Evolutionary conservation across 2,329 filamentous ascomycete genomes (phyloP).

Genomic region (Hirsutella rhossiliensis): DNA sequence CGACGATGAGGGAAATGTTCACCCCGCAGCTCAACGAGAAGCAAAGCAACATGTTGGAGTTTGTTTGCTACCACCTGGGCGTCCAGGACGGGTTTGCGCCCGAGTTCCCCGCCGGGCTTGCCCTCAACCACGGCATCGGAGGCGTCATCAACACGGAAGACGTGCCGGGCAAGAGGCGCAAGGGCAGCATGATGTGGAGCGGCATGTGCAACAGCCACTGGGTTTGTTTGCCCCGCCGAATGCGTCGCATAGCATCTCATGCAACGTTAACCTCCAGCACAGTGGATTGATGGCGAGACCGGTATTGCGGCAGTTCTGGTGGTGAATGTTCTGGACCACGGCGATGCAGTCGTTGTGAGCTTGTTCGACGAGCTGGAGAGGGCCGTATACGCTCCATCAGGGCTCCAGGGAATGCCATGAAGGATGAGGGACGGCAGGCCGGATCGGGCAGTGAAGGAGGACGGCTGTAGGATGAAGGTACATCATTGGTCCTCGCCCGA

Average conservation of each 20-base stretch:
- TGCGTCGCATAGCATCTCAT: not conserved
- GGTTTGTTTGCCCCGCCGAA: slow-evolving; percentile 17
- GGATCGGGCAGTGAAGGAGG: not conserved
- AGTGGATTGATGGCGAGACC: slow-evolving; percentile 24
- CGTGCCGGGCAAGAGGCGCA: slow-evolving; percentile 24
- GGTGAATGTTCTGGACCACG: slow-evolving; percentile 24
- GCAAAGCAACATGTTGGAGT: slow-evolving; percentile 11
- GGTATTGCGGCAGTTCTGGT: slow-evolving; percentile 28
- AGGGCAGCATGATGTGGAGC: slow-evolving; percentile 31
- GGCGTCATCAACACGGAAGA: slow-evolving; percentile 27
- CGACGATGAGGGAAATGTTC: slow-evolving; percentile 23
- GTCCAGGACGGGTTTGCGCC: slow-evolving; percentile 17
- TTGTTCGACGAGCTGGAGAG: slow-evolving; percentile 27
- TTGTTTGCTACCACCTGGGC: slow-evolving; percentile 7
- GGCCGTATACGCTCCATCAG: slow-evolving; percentile 19
- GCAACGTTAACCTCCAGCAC: not conserved
- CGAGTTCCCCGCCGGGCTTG: slow-evolving; percentile 20
- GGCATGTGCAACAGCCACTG: slow-evolving; percentile 29
- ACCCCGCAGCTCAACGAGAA: slow-evolving; percentile 24
- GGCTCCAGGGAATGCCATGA: not conserved
- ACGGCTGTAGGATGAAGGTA: not conserved
- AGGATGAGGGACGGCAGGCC: not conserved
- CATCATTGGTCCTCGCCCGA: not conserved
- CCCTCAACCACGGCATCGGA: slow-evolving; percentile 24
- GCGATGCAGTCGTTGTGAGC: slow-evolving; percentile 20